phyloP scores from a whole-genome alignment of 2,329 filamentous ascomycete genomes.

The Ambrosiella xylebori region DNA sequence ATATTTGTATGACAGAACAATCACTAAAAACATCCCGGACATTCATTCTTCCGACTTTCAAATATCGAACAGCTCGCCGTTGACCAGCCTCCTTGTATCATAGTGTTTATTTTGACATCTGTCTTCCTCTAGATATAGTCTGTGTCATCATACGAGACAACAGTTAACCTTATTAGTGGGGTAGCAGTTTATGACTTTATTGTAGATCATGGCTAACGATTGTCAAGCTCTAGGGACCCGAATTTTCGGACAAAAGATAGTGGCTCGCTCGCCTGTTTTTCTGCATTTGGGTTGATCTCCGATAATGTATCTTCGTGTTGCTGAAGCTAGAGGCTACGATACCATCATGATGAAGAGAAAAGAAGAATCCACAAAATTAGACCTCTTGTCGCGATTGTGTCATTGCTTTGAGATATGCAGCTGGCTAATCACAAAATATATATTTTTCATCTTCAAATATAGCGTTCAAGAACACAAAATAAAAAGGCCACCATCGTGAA shows the following conservation, averaged over 20 bases:
- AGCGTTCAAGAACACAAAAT: background rate
- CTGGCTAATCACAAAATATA: background rate
- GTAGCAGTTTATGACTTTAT: background rate
- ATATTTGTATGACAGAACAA: no score
- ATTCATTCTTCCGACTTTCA: no score
- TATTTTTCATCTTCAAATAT: background rate
- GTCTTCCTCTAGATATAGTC: no score
- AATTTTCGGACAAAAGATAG: background rate
- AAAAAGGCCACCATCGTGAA: no score
- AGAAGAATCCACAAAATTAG: no score
- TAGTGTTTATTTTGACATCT: no score
- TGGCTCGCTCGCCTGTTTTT: background rate
- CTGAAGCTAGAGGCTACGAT: background rate
- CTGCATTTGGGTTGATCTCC: background rate
- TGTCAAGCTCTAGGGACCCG: background rate
- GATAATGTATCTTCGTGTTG: background rate
- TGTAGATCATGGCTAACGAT: background rate
- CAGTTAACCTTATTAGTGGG: no score
- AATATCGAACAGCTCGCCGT: no score
- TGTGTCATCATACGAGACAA: no score
- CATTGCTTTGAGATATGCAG: background rate
- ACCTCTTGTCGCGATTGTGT: no score
- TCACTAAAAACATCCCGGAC: no score
- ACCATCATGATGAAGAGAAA: background rate
- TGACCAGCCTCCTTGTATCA: no score